phyloP scores from a whole-genome alignment of 805 yeast genomes.

The Candida qinlingensis region DNA sequence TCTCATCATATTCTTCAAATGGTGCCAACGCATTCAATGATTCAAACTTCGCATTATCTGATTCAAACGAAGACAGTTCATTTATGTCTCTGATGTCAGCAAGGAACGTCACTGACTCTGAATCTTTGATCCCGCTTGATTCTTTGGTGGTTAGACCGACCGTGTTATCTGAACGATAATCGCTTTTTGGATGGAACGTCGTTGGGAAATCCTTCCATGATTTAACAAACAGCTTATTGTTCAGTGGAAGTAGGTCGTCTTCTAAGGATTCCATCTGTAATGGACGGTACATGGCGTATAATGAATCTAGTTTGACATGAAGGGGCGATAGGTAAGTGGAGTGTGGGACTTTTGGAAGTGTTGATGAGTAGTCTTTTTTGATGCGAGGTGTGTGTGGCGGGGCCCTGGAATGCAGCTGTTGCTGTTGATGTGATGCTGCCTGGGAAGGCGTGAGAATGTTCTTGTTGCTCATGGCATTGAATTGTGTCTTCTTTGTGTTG shows the following conservation, averaged over 20 bases:
- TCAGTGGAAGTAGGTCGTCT: conserved; percentile 26
- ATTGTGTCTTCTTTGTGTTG: conserved; percentile 8
- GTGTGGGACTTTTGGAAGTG: conserved; percentile 13
- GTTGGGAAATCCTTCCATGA: neutral
- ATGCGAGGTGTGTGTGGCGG: neutral
- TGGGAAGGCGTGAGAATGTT: conserved; percentile 11
- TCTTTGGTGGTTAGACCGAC: too few relatives aligned
- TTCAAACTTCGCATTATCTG: neutral
- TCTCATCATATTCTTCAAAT: conserved; percentile 26
- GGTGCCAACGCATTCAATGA: conserved; percentile 15
- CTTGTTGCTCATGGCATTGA: conserved; percentile 25
- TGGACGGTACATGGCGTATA: conserved; percentile 22
- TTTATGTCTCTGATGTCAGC: too few relatives aligned
- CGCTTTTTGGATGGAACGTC: neutral
- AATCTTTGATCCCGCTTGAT: neutral
- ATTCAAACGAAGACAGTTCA: too few relatives aligned
- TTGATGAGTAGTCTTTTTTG: conserved; percentile 18
- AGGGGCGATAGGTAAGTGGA: conserved; percentile 15
- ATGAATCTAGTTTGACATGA: conserved; percentile 15
- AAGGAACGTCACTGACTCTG: too few relatives aligned
- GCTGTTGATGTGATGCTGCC: neutral
- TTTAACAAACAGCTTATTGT: neutral
- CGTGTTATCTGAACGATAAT: neutral
- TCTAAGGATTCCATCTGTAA: conserved; percentile 20
- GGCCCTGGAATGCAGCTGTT: neutral